phyloP scores from a whole-genome alignment of 2,329 filamentous ascomycete genomes.

The Cryphonectria radicalis region DNA sequence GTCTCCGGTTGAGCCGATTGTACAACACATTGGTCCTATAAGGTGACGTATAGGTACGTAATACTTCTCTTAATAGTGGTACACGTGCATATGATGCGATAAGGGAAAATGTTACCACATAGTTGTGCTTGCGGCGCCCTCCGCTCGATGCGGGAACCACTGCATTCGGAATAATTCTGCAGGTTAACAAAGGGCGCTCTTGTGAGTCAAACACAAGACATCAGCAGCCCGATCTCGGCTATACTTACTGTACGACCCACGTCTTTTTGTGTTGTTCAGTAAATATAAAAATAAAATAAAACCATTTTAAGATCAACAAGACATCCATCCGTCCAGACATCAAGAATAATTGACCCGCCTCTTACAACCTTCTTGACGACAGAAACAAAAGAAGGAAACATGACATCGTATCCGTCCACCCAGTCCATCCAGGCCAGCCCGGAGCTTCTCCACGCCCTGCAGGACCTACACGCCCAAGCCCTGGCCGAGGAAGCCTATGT shows the following conservation, averaged over 20 bases:
- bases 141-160: neutral
- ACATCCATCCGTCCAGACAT: neutral
- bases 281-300: neutral
- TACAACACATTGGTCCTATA: neutral
- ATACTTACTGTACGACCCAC: neutral
- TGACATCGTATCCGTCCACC: neutral
- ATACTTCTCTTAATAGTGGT: neutral
- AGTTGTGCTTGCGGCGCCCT: neutral
- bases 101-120: neutral
- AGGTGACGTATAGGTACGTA: neutral
- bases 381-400: neutral
- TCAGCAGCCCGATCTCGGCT: neutral
- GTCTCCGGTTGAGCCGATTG: neutral
- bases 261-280: neutral
- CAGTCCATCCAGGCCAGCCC: constrained; percentile 11
- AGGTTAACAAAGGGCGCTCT: neutral
- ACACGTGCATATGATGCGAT: neutral
- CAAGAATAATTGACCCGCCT: neutral
- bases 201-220: neutral
- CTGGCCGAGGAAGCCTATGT: constrained; percentile 5
- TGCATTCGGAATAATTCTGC: neutral
- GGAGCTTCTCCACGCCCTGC: constrained; percentile 2
- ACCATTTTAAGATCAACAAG: neutral
- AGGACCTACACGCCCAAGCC: constrained; percentile 2
- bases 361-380: neutral